These are phyloP conservation scores for Melastoma candidum DNA, from an alignment of 441 rosid species.

Conservation along the genomic window DNA sequence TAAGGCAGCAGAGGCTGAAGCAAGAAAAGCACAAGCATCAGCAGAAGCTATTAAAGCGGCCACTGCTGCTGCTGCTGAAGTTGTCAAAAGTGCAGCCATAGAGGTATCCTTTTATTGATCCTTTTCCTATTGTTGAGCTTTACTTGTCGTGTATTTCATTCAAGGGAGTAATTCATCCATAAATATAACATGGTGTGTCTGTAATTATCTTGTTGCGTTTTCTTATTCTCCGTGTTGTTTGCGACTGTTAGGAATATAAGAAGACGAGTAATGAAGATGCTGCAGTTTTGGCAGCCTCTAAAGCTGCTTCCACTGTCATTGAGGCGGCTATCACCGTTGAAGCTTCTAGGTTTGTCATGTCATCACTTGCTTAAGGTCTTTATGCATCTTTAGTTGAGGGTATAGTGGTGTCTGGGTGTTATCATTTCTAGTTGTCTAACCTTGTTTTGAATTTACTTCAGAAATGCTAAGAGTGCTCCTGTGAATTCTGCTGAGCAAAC, in stretches of 20 bases:
- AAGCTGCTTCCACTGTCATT: conserved; percentile 84
- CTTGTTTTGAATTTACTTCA: conserved; percentile 31
- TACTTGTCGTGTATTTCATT: too few relatives aligned
- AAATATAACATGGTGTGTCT: too few relatives aligned
- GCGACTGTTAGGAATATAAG: conserved; percentile 45
- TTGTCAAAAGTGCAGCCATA: conserved; percentile 79
- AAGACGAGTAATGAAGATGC: conserved; percentile 71
- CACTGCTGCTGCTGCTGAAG: conserved; percentile 94
- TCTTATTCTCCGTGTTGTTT: too few relatives aligned
- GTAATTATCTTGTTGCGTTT: too few relatives aligned
- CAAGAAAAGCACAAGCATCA: conserved; percentile 80
- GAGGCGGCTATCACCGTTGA: conserved; percentile 81
- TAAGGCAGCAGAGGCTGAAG: conserved; percentile 95
- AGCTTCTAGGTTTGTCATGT: conserved; percentile 57
- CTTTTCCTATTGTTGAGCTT: neutral
- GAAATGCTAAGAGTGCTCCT: conserved; percentile 30
- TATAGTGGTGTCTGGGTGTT: conserved; percentile 12
- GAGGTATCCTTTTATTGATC: conserved; percentile 31
- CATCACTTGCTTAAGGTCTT: neutral
- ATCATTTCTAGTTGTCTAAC: conserved; percentile 12
- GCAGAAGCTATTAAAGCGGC: conserved; percentile 88
- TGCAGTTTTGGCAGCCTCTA: conserved; percentile 85
- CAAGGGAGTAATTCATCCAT: too few relatives aligned
- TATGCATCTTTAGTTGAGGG: conserved; percentile 3
- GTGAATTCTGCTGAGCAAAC: conserved; percentile 33